phyloP scores from a whole-genome alignment of 306 rosid species.

The Gastrolobium bilobum region DNA sequence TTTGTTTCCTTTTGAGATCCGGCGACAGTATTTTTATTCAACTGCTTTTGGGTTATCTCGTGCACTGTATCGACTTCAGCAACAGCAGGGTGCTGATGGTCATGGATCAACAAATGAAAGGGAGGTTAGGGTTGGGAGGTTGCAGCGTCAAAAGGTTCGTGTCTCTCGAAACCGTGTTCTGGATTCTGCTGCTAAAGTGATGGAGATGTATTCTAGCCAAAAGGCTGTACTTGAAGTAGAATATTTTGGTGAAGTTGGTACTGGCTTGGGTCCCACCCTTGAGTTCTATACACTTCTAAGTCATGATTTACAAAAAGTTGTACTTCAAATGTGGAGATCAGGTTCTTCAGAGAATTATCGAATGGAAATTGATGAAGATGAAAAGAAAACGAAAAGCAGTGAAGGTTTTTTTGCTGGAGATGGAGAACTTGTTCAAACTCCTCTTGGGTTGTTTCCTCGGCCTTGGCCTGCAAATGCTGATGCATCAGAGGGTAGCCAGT shows the following conservation, averaged over 20 bases:
- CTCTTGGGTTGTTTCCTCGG: slow-evolving; percentile 92
- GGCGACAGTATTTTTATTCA: slow-evolving; percentile 95
- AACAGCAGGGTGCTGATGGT: slow-evolving; percentile 99
- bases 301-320: slow-evolving; percentile 88
- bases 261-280: slow-evolving; percentile 99
- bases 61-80: slow-evolving; percentile 93
- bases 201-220: slow-evolving; percentile 99
- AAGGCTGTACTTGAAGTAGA: slow-evolving; percentile 99
- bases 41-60: slow-evolving; percentile 99
- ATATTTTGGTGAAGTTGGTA: slow-evolving; percentile 99
- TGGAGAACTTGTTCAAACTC: slow-evolving; percentile 76
- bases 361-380: slow-evolving; percentile 83
- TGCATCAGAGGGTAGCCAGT: slow-evolving; percentile 78
- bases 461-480: slow-evolving; percentile 89
- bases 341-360: slow-evolving; percentile 60
- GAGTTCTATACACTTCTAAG: slow-evolving; percentile 98
- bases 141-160: slow-evolving; percentile 98
- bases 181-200: slow-evolving; percentile 98
- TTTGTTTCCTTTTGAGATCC: slow-evolving; percentile 95
- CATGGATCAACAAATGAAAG: slow-evolving; percentile 88
- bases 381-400: slow-evolving; percentile 56
- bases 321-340: slow-evolving; percentile 94
- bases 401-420: slow-evolving; percentile 56
- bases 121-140: slow-evolving; percentile 97
- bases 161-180: slow-evolving; percentile 94